Conservation (phyloP, 2,329 filamentous ascomycete species). For the Lachnellula cervina region DNA sequence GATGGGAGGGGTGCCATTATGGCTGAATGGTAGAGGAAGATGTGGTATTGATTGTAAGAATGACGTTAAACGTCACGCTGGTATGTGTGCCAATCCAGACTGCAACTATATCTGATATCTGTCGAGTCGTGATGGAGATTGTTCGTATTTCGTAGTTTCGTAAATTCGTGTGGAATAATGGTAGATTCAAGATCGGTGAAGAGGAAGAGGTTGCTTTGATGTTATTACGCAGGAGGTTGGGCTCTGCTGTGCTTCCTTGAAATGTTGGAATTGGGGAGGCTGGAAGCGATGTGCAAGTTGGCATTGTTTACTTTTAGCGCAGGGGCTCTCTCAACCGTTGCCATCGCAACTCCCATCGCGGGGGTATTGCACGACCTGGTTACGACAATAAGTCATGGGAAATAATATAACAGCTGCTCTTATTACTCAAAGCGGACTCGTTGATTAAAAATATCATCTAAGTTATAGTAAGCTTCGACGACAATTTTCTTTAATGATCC, state of each 20-base stretch:
- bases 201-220: neutral
- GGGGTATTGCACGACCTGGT: no score
- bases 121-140: neutral
- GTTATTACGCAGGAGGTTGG: slow-evolving; percentile 2
- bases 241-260: neutral
- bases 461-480: no score
- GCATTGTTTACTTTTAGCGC: slow-evolving; percentile 2
- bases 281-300: neutral
- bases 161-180: neutral
- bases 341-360: neutral
- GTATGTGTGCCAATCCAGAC: slow-evolving; percentile 8
- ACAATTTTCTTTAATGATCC: no score
- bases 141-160: neutral
- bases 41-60: neutral
- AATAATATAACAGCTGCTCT: no score
- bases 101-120: neutral
- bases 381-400: no score
- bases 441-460: neutral
- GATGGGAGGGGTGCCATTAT: slow-evolving; percentile 27
- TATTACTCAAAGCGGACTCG: neutral
- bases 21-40: neutral
- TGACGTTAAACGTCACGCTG: slow-evolving; percentile 9
- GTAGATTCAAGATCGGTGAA: neutral
- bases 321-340: neutral
- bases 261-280: neutral